phyloP scores from a whole-genome alignment of 1,139 yeast species.

The Wickerhamiella pararugosa region DNA sequence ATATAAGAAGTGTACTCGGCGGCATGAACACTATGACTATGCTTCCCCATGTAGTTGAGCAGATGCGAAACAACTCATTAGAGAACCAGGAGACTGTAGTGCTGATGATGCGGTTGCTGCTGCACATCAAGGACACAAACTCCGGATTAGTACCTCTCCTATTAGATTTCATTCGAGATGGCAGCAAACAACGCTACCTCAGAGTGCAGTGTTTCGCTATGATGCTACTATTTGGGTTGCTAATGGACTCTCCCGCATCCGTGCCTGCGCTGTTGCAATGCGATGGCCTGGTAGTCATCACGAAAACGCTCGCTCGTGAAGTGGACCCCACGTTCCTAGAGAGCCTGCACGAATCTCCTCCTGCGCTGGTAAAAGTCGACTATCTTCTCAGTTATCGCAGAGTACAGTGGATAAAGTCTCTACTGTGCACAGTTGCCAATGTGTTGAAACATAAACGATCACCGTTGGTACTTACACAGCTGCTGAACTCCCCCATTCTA shows the following conservation, averaged over 20 bases:
- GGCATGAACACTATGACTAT: not conserved
- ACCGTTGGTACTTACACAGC: slow-evolving; percentile 3
- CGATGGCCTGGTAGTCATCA: slow-evolving; percentile 1
- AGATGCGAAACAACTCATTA: not conserved
- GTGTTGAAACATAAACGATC: slow-evolving; percentile 6
- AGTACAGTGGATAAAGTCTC: slow-evolving; percentile 6
- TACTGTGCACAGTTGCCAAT: slow-evolving; percentile 5
- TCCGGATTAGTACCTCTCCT: not conserved
- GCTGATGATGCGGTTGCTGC: slow-evolving; percentile 1
- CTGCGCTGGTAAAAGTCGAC: slow-evolving; percentile 4
- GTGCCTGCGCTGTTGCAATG: not conserved
- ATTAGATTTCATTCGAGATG: slow-evolving; percentile 1
- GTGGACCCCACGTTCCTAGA: not conserved
- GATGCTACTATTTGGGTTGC: slow-evolving; percentile 1
- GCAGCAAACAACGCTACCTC: not conserved
- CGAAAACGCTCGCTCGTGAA: not conserved
- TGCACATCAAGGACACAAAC: not conserved
- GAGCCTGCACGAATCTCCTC: not conserved
- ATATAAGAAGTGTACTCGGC: not conserved
- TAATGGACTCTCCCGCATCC: slow-evolving; percentile 2
- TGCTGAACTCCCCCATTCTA: slow-evolving; percentile 7
- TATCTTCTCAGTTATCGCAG: slow-evolving; percentile 3
- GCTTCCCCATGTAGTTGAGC: not conserved
- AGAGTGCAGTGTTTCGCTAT: slow-evolving; percentile 5
- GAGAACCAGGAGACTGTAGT: not conserved